Percentiles rank a stretch among this genome's conserved stretches.
These are phyloP conservation scores for Daldinia sp. DNA, from an alignment of 2,329 filamentous ascomycete species.

Conservation along the genomic window DNA sequence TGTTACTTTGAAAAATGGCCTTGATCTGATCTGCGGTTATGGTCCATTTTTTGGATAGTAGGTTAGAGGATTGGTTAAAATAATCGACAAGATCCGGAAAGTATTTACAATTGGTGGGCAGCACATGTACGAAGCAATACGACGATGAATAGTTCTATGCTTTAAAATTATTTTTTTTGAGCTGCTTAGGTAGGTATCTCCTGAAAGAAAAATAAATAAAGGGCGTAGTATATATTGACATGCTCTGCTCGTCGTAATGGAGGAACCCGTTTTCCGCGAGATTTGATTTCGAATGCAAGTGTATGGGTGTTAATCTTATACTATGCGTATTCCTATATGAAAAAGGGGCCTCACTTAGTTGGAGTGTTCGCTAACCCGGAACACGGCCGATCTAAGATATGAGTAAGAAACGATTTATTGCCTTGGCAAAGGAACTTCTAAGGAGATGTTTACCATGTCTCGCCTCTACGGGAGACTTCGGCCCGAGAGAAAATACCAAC, in stretches of 20 bases:
- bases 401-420: slow-evolving; percentile 29
- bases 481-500: slow-evolving; percentile 9
- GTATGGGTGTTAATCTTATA: slow-evolving; percentile 9
- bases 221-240: slow-evolving; percentile 9
- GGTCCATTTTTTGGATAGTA: too few species aligned
- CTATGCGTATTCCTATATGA: slow-evolving; percentile 3
- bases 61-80: slow-evolving; percentile 2
- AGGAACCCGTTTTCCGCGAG: slow-evolving; percentile 22
- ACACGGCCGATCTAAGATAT: slow-evolving; percentile 17
- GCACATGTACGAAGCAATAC: background rate
- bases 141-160: background rate
- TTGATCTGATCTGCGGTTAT: too few species aligned
- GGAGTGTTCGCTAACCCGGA: slow-evolving; percentile 12
- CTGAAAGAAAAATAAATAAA: background rate
- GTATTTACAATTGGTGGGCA: slow-evolving; percentile 8
- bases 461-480: slow-evolving; percentile 19
- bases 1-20: too few species aligned
- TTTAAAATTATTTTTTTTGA: too few species aligned
- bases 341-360: slow-evolving; percentile 23
- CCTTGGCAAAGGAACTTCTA: slow-evolving; percentile 27
- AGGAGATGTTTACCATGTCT: slow-evolving; percentile 7
- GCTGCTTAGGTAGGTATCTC: too few species aligned
- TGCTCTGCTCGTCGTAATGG: slow-evolving; percentile 24
- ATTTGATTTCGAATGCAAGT: slow-evolving; percentile 6
- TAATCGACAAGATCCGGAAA: background rate